A percentile compares a stretch with the other conserved stretches of the same genome.
Conservation (phyloP, 768 basidiomycete species). For the Austroboletus eburneus region DNA sequence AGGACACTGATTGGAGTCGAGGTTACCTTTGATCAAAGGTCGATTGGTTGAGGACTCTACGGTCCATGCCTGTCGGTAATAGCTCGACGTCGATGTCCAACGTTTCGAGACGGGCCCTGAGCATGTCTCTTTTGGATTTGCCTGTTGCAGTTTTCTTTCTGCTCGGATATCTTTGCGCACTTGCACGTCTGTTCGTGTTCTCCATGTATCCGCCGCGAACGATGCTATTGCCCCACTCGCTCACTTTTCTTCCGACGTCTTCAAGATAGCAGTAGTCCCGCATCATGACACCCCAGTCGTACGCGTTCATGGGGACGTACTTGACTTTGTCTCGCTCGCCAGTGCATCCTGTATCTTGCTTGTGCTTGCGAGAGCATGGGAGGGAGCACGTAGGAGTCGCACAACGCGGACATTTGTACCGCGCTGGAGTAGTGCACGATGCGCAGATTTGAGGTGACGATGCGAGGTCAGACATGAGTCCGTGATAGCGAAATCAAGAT, state of each 20-base stretch:
- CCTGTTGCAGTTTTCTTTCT: constrained; percentile 32
- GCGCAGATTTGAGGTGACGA: constrained; percentile 38
- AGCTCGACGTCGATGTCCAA: constrained; percentile 72
- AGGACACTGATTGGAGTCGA: constrained; percentile 15
- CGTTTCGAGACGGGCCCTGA: constrained; percentile 64
- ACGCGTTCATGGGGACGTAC: constrained; percentile 79
- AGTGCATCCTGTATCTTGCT: constrained; percentile 54
- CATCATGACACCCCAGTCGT: constrained; percentile 85
- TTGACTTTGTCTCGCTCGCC: constrained; percentile 70
- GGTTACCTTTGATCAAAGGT: constrained; percentile 77
- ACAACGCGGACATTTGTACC: constrained; percentile 82
- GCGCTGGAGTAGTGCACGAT: constrained; percentile 48
- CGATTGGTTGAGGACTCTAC: constrained; percentile 73
- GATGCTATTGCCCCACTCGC: constrained; percentile 70
- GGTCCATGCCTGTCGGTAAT: constrained; percentile 80
- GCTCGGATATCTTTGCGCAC: constrained; percentile 18
- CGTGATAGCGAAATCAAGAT: too few relatives aligned
- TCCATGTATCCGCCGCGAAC: constrained; percentile 51
- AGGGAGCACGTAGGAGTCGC: constrained; percentile 67
- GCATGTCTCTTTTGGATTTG: constrained; percentile 54
- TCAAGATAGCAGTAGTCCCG: constrained; percentile 86
- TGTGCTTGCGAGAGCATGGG: constrained; percentile 66
- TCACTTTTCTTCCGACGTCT: constrained; percentile 71
- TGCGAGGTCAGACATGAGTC: constrained; percentile 7
- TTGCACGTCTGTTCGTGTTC: constrained; percentile 16